Conservation (phyloP, 1,284 basidiomycete species). For the Ustilago trichophora region DNA sequence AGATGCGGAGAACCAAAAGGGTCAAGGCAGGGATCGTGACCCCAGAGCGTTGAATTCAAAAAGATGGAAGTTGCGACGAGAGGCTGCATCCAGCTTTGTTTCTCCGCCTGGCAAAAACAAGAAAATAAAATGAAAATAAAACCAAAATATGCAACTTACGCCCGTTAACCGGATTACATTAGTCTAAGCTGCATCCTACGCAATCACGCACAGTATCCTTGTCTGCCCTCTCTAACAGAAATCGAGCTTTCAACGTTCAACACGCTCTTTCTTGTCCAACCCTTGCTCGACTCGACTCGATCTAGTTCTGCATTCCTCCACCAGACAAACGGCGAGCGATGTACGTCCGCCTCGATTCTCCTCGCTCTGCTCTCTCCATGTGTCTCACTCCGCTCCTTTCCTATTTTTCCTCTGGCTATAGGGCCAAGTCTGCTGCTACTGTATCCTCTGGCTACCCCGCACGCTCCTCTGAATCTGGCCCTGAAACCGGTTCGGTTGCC, state of each 20-base stretch:
- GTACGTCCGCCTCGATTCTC: neutral
- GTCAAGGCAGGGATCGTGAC: neutral
- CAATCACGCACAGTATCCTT: slow-evolving; percentile 7
- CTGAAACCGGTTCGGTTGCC: neutral
- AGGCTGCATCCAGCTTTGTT: too few relatives aligned
- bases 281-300: neutral
- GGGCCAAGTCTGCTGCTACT: neutral
- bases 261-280: neutral
- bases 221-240: too few relatives aligned
- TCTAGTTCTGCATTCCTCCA: neutral
- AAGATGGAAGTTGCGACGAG: too few relatives aligned
- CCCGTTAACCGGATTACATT: slow-evolving; percentile 27
- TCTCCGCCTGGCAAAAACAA: too few relatives aligned
- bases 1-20: slow-evolving; percentile 4
- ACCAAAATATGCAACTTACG: too few relatives aligned
- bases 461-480: neutral
- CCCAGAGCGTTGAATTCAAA: too few relatives aligned
- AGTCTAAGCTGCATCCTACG: slow-evolving; percentile 20
- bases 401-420: too few relatives aligned
- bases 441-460: neutral
- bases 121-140: too few relatives aligned
- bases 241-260: slow-evolving; percentile 18
- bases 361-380: too few relatives aligned
- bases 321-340: too few relatives aligned
- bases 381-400: too few relatives aligned